Conservation (phyloP, 345 rosid genomes). For the Tarenaya hassleriana region DNA sequence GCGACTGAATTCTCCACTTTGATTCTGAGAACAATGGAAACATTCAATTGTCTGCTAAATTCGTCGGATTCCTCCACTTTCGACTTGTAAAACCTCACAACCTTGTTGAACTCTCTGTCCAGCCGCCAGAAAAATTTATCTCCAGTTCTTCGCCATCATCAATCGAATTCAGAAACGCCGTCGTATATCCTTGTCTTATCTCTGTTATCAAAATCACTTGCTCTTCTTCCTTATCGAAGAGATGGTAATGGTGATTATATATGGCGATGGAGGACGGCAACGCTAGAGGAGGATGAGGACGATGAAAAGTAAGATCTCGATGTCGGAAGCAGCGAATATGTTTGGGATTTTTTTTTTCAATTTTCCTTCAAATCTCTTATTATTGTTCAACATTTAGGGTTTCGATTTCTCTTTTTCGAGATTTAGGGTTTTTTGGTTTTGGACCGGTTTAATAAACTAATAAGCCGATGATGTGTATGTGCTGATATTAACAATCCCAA, state of each 20-base stretch:
- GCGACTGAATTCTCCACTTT: constrained; percentile 47
- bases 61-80: constrained; percentile 66
- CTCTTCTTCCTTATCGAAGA: constrained; percentile 40
- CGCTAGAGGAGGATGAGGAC: no score
- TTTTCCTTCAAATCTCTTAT: no score
- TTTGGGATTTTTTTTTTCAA: no score
- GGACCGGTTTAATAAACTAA: no score
- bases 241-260: constrained; percentile 8
- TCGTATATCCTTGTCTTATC: constrained; percentile 22
- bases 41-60: constrained; percentile 67
- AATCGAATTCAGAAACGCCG: constrained; percentile 41
- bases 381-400: no score
- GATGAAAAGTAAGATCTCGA: no score
- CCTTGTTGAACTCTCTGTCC: constrained; percentile 69
- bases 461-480: no score
- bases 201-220: constrained; percentile 46
- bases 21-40: constrained; percentile 62
- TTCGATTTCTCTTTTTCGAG: no score
- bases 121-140: constrained; percentile 49
- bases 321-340: constrained; percentile 13
- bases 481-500: no score
- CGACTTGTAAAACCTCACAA: constrained; percentile 40
- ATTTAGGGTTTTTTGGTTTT: no score
- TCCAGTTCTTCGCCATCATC: constrained; percentile 58
- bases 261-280: not conserved